Base-by-base conservation (phyloP, 306 rosid species). In the Begonia masoniana region DNA sequence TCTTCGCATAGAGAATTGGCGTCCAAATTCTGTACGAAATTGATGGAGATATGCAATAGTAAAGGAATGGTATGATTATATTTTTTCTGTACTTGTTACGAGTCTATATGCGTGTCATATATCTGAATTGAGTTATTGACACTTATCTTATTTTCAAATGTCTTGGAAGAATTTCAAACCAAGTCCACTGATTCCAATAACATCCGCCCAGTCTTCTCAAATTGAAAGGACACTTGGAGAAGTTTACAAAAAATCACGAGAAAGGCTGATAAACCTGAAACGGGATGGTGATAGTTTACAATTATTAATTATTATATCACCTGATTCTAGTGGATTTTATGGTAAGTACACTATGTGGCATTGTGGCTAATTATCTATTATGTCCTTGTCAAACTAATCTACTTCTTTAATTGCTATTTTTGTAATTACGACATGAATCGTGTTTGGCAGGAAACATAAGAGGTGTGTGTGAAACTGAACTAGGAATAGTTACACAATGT, bases 401-500 rank as follows among this genome's bases (percentile, higher is more conserved):
- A 8, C 17, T n/a, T 26, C 4, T 17, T 12, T 10, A 5, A 10
- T 13, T 52, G 51, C 8, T 16, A n/a, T 15, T 43, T 7, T 7
- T 50, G 12, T 17, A 64, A 36, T 2, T 42, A 19, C 4, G 17
- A 31, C 2, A 43, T 23, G 47, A 3, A 58, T 53, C 35, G 0
- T 31, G 5, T 31, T 31, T 68, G 51, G 47, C 71, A 89, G 97
- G 74, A 7, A 66, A 2, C 57, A 81, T 89, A 7, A 89, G 85
- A 60, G 76, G 82, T 8, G 49, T 85, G 0, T 89, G 97, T 47
- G 97, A 89, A 71, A 85, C 97, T 0, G 94, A 85, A 15, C 56
- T 85, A 0, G 97, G 95, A 26, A 89, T 89, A 13, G 91, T 89
- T 9, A 62, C 95, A 2, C 97, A 89, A 43, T 89, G 97, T 61